Base-by-base conservation (phyloP, 768 basidiomycete genomes). In the Phaffia tasmanica region DNA sequence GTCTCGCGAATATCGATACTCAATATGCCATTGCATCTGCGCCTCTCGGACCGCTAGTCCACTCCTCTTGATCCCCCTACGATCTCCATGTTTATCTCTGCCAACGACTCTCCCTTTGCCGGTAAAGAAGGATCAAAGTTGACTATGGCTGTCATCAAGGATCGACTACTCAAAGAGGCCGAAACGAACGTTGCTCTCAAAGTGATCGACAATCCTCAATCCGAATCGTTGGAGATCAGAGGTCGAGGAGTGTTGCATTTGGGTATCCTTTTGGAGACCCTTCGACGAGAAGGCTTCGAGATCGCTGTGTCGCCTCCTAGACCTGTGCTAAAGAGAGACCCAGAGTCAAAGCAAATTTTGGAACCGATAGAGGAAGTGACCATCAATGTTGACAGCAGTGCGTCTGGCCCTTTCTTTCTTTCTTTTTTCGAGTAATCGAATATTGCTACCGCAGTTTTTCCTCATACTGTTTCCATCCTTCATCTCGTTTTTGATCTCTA, bases 1-100 rank as follows among this genome's bases (percentile, higher is more conserved):
- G 27, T 7, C 56, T 57, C 16, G 25, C 19, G 59, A 61, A 25
- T 61, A 19, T 47, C 11, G 5, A 46, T 16, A 9, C 19, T 1
- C 16, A 15, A 48, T 11, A 23, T 25, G 18, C 8, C 4, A 54
- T 27, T 27, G 16, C 4, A 54, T 16, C 16, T 54, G 27, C 21
- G 27, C 8, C 56, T 32, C 57, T 58, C 21, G 35, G 11, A 21
- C 32, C 16, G 32, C 21, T 47, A 67, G 62, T 69, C 67, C n/a
- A 63, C 63, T 7, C 67, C 67, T 3, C 67, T 69, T 51, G 67
- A 69, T 55, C 67, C 67, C n/a, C 67, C 67, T 29, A 69, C 67
- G 11, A 50, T 69, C 50, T 69, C 67, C 1, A 69, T 69, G 67
- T 63, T 69, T 49, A 35, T 69, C 21, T 54, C 62, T 16, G 62